phyloP scores from a whole-genome alignment of 306 rosid species.

The Erythrophleum fordii region DNA sequence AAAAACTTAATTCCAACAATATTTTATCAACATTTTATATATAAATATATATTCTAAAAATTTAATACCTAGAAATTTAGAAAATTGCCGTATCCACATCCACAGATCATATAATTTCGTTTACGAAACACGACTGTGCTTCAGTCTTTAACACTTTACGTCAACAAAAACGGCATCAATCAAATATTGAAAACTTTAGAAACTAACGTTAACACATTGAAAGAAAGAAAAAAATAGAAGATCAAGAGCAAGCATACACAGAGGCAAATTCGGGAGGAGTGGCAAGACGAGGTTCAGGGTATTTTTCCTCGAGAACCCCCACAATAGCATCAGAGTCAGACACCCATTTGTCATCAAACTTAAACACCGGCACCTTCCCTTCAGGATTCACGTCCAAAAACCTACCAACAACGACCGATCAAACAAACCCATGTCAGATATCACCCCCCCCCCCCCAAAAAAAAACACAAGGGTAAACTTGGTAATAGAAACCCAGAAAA shows the following conservation, averaged over 20 bases:
- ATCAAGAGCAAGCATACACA: slow-evolving; percentile 59
- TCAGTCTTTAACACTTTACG: neutral
- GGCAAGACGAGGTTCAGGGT: slow-evolving; percentile 67
- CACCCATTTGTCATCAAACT: slow-evolving; percentile 83
- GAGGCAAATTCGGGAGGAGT: slow-evolving; percentile 71
- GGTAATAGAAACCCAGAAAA: neutral
- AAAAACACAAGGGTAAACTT: neutral
- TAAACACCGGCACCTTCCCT: slow-evolving; percentile 84
- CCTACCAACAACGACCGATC: slow-evolving; percentile 49
- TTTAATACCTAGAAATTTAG: neutral
- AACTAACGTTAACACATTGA: neutral
- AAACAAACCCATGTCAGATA: neutral
- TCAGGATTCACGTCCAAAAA: slow-evolving; percentile 72
- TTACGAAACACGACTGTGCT: neutral
- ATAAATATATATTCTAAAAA: neutral
- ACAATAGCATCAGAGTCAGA: slow-evolving; percentile 90
- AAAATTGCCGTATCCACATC: neutral
- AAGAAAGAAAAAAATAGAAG: neutral
- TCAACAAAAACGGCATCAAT: neutral
- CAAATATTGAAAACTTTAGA: neutral
- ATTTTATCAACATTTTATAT: too few relatives aligned
- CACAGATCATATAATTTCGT: neutral
- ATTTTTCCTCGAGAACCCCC: slow-evolving; percentile 68
- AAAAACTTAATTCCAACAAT: neutral
- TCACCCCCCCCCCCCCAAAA: too few relatives aligned